phyloP scores from a whole-genome alignment of 1,284 basidiomycete species.

The Marasmius fiardii region DNA sequence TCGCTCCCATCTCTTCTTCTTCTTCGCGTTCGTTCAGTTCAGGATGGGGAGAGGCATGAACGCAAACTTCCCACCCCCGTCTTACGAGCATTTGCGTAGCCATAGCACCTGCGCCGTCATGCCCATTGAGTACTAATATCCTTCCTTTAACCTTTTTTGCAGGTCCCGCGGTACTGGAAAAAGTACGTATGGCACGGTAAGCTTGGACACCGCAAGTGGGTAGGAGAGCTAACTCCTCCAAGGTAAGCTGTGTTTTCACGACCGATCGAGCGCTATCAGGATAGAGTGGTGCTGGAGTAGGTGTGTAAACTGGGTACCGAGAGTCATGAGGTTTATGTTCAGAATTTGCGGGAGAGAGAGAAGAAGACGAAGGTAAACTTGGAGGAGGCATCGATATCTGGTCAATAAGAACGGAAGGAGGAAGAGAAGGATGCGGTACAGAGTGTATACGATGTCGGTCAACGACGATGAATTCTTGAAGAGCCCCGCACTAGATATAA shows the following conservation, averaged over 20 bases:
- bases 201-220: conserved; percentile 76
- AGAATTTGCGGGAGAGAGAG: not conserved
- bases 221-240: conserved; percentile 80
- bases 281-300: not conserved
- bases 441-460: conserved; percentile 77
- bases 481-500: conserved; percentile 63
- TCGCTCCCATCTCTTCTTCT: not conserved
- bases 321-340: not conserved
- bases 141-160: conserved; percentile 28
- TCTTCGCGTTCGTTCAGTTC: conserved; percentile 8
- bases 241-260: conserved; percentile 31
- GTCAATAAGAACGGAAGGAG: conserved; percentile 14
- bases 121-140: conserved; percentile 70
- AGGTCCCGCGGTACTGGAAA: conserved; percentile 16
- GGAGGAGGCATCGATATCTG: conserved; percentile 8
- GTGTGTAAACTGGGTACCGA: not conserved
- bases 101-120: conserved; percentile 74
- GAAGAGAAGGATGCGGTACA: conserved; percentile 52
- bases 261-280: not conserved
- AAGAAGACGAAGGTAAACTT: not conserved
- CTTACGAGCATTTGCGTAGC: conserved; percentile 70
- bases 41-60: conserved; percentile 54
- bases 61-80: conserved; percentile 61
- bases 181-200: conserved; percentile 74
- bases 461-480: conserved; percentile 81